Conservation (phyloP, 1,284 basidiomycete genomes). For the Earliella scabrosa region DNA sequence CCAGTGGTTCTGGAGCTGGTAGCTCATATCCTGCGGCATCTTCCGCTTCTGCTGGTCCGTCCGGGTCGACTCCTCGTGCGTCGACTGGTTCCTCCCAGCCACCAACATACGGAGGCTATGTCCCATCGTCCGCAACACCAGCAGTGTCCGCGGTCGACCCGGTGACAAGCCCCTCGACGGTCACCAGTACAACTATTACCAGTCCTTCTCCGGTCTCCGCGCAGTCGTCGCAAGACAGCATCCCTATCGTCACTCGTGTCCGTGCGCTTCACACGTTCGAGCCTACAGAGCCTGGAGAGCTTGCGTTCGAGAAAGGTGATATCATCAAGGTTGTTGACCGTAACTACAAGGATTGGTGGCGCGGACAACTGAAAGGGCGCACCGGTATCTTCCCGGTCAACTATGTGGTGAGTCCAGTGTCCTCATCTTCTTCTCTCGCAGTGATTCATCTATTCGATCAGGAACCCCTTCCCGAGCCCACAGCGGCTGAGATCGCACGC, state of each 20-base stretch:
- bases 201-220: slow-evolving; percentile 37
- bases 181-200: slow-evolving; percentile 24
- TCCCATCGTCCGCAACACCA: slow-evolving; percentile 35
- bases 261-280: slow-evolving; percentile 92
- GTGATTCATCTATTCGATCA: slow-evolving; percentile 34
- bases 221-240: slow-evolving; percentile 37
- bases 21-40: slow-evolving; percentile 29
- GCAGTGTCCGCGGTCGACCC: slow-evolving; percentile 35
- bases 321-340: slow-evolving; percentile 96
- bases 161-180: slow-evolving; percentile 31
- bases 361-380: slow-evolving; percentile 89
- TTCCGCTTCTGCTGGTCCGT: slow-evolving; percentile 28
- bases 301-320: slow-evolving; percentile 93
- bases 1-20: slow-evolving; percentile 43
- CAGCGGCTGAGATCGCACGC: slow-evolving; percentile 74
- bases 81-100: slow-evolving; percentile 17
- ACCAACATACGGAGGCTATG: slow-evolving; percentile 36
- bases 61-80: slow-evolving; percentile 24
- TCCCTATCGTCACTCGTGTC: slow-evolving; percentile 76
- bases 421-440: background rate
- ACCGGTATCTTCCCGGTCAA: slow-evolving; percentile 99
- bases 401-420: slow-evolving; percentile 75
- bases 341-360: slow-evolving; percentile 98
- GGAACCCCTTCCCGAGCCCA: slow-evolving; percentile 91
- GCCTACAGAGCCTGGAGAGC: slow-evolving; percentile 88